Evolutionary conservation across 805 yeast species (phyloP).

Genomic region (Candida boidinii): DNA sequence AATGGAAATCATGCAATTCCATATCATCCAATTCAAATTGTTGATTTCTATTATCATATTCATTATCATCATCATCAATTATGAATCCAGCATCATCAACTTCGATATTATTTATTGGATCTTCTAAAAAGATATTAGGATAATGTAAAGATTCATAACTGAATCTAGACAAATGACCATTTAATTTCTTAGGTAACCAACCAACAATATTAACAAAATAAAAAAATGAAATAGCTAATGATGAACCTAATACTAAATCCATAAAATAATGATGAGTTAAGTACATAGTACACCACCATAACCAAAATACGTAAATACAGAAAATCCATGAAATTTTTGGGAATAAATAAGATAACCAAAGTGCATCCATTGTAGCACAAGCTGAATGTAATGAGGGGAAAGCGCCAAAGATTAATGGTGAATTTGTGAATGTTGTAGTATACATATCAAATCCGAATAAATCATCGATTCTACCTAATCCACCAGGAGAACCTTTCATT

Average conservation of each 20-base stretch:
- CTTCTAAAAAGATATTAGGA: slow-evolving; percentile 4
- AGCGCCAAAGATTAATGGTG: slow-evolving; percentile 86
- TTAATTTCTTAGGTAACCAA: slow-evolving; percentile 43
- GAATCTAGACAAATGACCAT: slow-evolving; percentile 43
- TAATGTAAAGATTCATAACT: slow-evolving; percentile 7
- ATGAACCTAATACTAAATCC: slow-evolving; percentile 90
- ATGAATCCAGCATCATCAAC: too few species aligned
- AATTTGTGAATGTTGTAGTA: slow-evolving; percentile 70
- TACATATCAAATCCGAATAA: slow-evolving; percentile 76
- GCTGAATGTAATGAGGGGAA: slow-evolving; percentile 83
- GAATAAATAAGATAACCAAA: slow-evolving; percentile 76
- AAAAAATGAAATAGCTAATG: slow-evolving; percentile 66
- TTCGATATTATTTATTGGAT: too few species aligned
- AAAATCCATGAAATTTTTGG: slow-evolving; percentile 62
- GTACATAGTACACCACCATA: slow-evolving; percentile 99
- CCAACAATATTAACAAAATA: slow-evolving; percentile 52
- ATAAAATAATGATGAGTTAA: slow-evolving; percentile 94
- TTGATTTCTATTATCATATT: too few species aligned
- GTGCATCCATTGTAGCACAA: slow-evolving; percentile 87
- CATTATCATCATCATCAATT: too few species aligned
- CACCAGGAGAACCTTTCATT: slow-evolving; percentile 95
- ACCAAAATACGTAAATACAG: slow-evolving; percentile 76
- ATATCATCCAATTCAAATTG: too few species aligned
- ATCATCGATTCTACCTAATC: slow-evolving; percentile 78
- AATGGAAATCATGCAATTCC: too few species aligned